These are phyloP conservation scores for Allomyces macrogynus DNA, from an alignment of 192 early-diverging fungal genomes.

Conservation along the genomic window DNA sequence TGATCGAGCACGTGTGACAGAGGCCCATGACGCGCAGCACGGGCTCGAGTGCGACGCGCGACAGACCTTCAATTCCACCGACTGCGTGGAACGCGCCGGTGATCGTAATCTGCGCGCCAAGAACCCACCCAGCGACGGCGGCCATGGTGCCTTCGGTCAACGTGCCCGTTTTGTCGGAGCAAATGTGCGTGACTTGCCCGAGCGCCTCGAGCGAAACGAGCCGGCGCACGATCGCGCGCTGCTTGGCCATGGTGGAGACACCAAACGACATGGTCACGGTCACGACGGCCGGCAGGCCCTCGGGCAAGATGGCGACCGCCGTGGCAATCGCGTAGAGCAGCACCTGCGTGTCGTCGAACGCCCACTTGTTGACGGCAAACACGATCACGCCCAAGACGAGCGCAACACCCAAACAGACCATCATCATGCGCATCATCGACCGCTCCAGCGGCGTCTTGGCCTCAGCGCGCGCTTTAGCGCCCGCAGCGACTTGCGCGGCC, in stretches of 20 bases:
- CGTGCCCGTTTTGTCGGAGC: constrained; percentile 93
- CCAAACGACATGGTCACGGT: constrained; percentile 94
- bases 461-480: constrained; percentile 16
- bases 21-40: constrained; percentile 51
- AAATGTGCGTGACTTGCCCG: constrained; percentile 87
- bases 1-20: constrained; percentile 52
- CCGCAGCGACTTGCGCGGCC: constrained; percentile 55
- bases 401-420: constrained; percentile 46
- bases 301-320: constrained; percentile 91
- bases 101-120: constrained; percentile 32
- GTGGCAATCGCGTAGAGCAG: constrained; percentile 68
- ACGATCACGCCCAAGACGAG: constrained; percentile 65
- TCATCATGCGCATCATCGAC: constrained; percentile 67
- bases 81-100: constrained; percentile 8
- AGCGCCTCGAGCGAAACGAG: constrained; percentile 85
- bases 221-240: constrained; percentile 76
- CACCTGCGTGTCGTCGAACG: constrained; percentile 41
- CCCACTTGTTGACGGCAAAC: constrained; percentile 28
- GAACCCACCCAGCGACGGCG: constrained; percentile 60
- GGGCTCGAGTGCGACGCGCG: constrained; percentile 6
- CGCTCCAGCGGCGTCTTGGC: constrained; percentile 42
- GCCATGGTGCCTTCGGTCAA: constrained; percentile 96
- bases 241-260: constrained; percentile 72
- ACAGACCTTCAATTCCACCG: constrained; percentile 13
- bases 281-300: constrained; percentile 91